Evolutionary conservation across 2,329 filamentous ascomycete species (phyloP), one percentile per base, ranked within the genome.

Genomic region (Lecanicillium sp.): DNA sequence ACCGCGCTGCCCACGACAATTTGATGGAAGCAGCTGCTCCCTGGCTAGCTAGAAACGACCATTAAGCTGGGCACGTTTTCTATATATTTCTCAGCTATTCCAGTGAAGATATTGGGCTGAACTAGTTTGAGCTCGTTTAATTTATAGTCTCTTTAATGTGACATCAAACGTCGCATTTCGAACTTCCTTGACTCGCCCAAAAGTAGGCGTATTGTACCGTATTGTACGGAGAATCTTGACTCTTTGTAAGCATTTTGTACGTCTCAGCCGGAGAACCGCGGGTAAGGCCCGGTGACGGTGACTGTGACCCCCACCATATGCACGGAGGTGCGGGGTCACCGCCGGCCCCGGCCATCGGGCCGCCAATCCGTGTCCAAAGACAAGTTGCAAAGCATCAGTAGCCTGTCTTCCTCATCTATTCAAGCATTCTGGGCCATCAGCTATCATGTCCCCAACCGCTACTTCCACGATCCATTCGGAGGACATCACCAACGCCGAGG

Each of bases 1-100:
- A 68, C 27, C 41, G 45, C 7, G 49, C 55, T 30, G 48, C 57
- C 16, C 67, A 71, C 45, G 45, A 57, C 44, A 52, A 52, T 33
- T 46, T 70, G 29, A 43, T 71, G 3, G 58, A 67, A 45, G 66
- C 53, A 4, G 45, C 47, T 22, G 57, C 58, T 45, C 62, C 59
- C 6, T 70, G 64, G 64, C 47, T 56, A 8, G 55, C 62, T 52
- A 58, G 64, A 33, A 51, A 60, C 37, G 49, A 60, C 37, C 44
- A 66, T 30, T 70, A 36, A 33, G 33, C n/a, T n/a, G n/a, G n/a
- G n/a, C n/a, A n/a, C n/a, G n/a, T n/a, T n/a, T n/a, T n/a, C n/a
- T n/a, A n/a, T n/a, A n/a, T n/a, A n/a, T n/a, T n/a, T n/a, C n/a
- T n/a, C n/a, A n/a, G n/a, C n/a, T n/a, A n/a, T n/a, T n/a, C n/a